Evolutionary conservation across 495 filamentous ascomycete genomes (phyloP).

Genomic region (Neurospora sp.): DNA sequence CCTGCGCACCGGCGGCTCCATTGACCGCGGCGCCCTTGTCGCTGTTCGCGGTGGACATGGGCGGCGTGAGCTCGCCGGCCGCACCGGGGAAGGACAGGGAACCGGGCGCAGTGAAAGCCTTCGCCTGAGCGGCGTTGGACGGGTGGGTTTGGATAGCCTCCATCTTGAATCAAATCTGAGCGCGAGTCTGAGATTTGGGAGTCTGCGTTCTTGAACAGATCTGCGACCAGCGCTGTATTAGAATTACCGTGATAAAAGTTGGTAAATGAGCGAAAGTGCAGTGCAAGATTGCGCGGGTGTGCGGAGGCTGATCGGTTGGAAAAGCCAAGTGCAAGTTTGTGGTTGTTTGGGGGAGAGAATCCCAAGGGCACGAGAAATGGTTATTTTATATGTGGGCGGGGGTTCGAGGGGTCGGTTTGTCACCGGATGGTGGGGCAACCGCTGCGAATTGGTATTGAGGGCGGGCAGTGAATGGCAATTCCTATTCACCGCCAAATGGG

Average conservation of each 20-base stretch:
- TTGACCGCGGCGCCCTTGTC: conserved; percentile 39
- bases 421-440: not conserved
- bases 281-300: not conserved
- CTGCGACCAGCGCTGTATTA: conserved; percentile 10
- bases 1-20: conserved; percentile 49
- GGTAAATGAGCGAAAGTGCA: not conserved
- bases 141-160: conserved; percentile 85
- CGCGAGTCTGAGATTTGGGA: conserved; percentile 8
- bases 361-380: not conserved
- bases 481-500: not conserved
- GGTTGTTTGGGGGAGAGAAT: not conserved
- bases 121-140: conserved; percentile 76
- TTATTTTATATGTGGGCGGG: not conserved
- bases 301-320: not conserved
- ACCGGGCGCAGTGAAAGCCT: conserved; percentile 79
- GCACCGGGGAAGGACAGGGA: conserved; percentile 86
- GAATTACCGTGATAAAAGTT: not conserved
- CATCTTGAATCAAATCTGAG: conserved; percentile 44
- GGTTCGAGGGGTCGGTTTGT: not conserved
- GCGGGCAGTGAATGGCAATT: not conserved
- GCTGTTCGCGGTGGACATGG: conserved; percentile 44
- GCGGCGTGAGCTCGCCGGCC: conserved; percentile 70
- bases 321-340: not conserved
- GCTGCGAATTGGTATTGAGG: not conserved
- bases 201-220: conserved; percentile 13